Evolutionary conservation across 805 yeast genomes (phyloP), one percentile per base, ranked within the genome.

Genomic region (Wilhelminamyces savonicus): DNA sequence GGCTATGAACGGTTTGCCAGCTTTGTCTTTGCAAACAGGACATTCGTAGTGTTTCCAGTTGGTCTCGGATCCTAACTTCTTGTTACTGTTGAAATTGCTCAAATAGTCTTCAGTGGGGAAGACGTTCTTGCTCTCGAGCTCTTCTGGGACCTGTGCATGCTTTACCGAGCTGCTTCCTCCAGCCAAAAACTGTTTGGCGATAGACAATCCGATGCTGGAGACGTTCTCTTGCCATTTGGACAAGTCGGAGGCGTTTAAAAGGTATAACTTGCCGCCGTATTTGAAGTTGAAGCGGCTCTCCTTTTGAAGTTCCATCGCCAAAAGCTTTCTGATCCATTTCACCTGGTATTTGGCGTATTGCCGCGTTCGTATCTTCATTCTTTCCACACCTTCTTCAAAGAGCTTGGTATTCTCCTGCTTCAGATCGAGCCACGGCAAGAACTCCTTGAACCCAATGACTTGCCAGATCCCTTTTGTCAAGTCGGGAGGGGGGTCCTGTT

Each of bases 391-490:
- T 3, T 56, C 61, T 4, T 49, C 49, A 30, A 70, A 68, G 3
- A 46, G 43, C 12, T 37, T 36, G 7, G 26, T 13, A 23, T 37
- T 26, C 16, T 23, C 24, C 39, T 46, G 25, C 26, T 32, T 31
- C 24, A 25, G 10, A 32, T 51, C 50, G 15, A 76, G 43, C 82
- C 82, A 85, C 2, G 94, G 90, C 21, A 84, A 48, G 48, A 86
- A 86, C 47, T 86, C 95, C 50, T 85, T 84, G 56, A 84, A 92
- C 2, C 97, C 97, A 46, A 90, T 84, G 2, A 84, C 95, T 57
- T 92, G 97, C 87, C 87, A 87, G 0, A 90, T 71, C 2, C 97
- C 97, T 34, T 70, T 62, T 31, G 82, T 81, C 33, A 74, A 57
- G 34, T 69, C 77, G 7, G 81, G 76, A 14, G 45, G 50, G 0